phyloP scores from a whole-genome alignment of 2,329 filamentous ascomycete genomes.

The Didymella exigua region DNA sequence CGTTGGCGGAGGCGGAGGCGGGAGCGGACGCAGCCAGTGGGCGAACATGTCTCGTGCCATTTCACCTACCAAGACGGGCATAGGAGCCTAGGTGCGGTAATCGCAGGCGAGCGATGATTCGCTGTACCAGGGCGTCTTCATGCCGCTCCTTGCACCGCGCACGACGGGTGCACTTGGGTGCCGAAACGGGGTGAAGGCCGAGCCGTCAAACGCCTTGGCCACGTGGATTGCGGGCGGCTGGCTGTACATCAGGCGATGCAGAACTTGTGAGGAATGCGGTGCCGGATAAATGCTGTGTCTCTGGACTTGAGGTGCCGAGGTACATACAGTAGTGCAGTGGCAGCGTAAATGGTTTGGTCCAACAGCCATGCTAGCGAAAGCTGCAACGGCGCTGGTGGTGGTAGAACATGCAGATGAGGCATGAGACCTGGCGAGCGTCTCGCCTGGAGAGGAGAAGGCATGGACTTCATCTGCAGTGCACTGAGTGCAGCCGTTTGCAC shows the following conservation, averaged over 20 bases:
- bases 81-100: conserved; percentile 12
- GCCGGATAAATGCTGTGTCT: neutral
- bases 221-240: conserved; percentile 6
- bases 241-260: conserved; percentile 4
- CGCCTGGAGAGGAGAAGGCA: neutral
- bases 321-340: too few species aligned
- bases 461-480: neutral
- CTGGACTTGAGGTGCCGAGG: neutral
- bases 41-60: conserved; percentile 5
- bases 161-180: conserved; percentile 4
- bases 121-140: conserved; percentile 7
- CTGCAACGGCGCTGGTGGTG: neutral
- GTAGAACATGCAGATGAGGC: neutral
- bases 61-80: conserved; percentile 17
- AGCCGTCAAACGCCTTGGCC: conserved; percentile 8
- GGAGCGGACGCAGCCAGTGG: neutral
- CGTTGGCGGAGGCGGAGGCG: conserved; percentile 8
- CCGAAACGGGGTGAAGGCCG: conserved; percentile 11
- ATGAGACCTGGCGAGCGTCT: neutral
- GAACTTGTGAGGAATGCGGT: neutral
- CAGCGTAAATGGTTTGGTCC: neutral
- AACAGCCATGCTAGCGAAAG: neutral
- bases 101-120: conserved; percentile 10
- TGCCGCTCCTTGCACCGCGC: conserved; percentile 2
- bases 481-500: neutral